phyloP scores from a whole-genome alignment of 208 protist genomes.

The Leptomonas pyrrhocoris region DNA sequence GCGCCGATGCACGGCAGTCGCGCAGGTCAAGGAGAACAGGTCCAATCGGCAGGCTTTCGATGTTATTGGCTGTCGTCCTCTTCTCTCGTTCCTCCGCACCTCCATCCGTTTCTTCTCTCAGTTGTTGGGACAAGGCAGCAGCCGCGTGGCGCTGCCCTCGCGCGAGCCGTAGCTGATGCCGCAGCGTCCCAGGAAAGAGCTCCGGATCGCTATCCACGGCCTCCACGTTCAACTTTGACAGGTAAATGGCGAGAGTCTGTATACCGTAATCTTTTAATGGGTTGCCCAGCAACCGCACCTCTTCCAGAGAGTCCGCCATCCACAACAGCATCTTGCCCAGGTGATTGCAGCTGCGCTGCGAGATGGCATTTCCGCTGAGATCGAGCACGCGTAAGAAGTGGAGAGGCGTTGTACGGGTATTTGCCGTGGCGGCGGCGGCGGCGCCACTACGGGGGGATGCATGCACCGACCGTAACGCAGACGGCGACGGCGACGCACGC shows the following conservation, averaged over 20 bases:
- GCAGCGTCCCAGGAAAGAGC: constrained; percentile 48
- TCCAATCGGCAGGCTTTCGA: constrained; percentile 47
- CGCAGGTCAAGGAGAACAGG: constrained; percentile 60
- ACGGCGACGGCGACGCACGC: neutral
- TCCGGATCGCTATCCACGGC: constrained; percentile 36
- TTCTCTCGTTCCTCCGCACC: neutral
- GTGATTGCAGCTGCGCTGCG: constrained; percentile 58
- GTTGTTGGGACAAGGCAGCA: neutral
- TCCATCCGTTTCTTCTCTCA: neutral
- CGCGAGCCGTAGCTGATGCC: constrained; percentile 1
- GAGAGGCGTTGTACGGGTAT: constrained; percentile 10
- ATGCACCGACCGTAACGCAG: neutral
- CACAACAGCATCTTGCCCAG: constrained; percentile 73
- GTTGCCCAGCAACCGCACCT: constrained; percentile 65
- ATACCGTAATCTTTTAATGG: constrained; percentile 77
- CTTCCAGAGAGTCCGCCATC: constrained; percentile 63
- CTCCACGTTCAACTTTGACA: constrained; percentile 54
- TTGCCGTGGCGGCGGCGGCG: neutral
- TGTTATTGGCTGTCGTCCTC: neutral
- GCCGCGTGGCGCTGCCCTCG: neutral
- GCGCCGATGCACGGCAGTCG: constrained; percentile 55
- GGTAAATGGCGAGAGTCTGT: constrained; percentile 73
- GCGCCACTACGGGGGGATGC: neutral
- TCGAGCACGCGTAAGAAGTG: constrained; percentile 64
- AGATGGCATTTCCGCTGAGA: constrained; percentile 69